phyloP scores from a whole-genome alignment of 2,329 filamentous ascomycete species.

The Fusarium graminum region DNA sequence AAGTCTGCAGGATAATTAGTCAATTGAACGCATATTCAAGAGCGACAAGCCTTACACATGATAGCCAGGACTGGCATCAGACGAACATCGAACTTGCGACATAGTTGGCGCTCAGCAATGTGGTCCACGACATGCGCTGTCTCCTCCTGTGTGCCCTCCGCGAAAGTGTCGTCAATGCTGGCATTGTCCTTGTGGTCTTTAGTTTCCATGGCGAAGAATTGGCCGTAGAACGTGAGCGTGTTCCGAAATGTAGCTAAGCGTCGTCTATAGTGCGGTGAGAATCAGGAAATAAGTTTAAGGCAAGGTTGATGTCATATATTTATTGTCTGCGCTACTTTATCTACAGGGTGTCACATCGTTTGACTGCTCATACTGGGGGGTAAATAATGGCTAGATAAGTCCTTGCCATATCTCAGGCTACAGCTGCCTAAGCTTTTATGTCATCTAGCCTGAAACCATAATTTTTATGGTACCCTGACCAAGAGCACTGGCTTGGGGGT shows the following conservation, averaged over 20 bases:
- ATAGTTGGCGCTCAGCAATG: conserved; percentile 18
- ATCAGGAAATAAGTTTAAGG: neutral
- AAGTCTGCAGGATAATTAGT: neutral
- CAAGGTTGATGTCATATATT: neutral
- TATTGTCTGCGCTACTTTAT: neutral
- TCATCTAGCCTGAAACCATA: too few relatives aligned
- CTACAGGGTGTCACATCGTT: too few relatives aligned
- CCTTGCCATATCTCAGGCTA: too few relatives aligned
- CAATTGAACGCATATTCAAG: accelerated
- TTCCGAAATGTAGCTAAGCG: neutral
- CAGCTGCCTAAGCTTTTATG: too few relatives aligned
- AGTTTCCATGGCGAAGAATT: neutral
- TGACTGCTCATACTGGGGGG: too few relatives aligned
- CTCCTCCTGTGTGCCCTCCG: conserved; percentile 5
- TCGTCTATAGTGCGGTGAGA: neutral
- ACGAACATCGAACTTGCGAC: conserved; percentile 14
- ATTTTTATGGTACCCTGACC: neutral
- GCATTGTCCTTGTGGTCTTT: conserved; percentile 23
- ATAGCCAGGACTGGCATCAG: conserved; percentile 20
- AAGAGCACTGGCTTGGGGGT: neutral
- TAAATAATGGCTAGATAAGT: too few relatives aligned
- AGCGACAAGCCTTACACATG: conserved; percentile 13
- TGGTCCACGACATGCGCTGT: conserved; percentile 9
- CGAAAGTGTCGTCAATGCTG: conserved; percentile 8
- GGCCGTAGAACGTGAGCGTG: accelerated